Conservation (phyloP, 2,329 filamentous ascomycete genomes). For the Zymoseptoria tritici region DNA sequence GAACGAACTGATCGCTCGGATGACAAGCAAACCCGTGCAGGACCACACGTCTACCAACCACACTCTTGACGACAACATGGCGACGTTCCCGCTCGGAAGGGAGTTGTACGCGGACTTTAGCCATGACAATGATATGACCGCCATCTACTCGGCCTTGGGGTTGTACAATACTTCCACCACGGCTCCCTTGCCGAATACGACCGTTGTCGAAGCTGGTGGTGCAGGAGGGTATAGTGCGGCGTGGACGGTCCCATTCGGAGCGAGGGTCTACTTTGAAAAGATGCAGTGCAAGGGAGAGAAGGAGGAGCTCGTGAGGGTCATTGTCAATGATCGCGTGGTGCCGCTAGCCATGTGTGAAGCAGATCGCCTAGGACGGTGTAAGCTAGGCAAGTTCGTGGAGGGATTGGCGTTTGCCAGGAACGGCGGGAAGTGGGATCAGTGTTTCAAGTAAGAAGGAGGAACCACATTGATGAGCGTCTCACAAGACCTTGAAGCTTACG, state of each 20-base stretch:
- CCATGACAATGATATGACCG: constrained; percentile 82
- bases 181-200: constrained; percentile 38
- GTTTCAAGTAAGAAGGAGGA: constrained; percentile 30
- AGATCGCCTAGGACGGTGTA: constrained; percentile 65
- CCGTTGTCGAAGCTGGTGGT: constrained; percentile 43
- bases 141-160: constrained; percentile 67
- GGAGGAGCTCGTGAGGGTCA: constrained; percentile 67
- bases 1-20: constrained; percentile 77
- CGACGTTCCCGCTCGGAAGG: constrained; percentile 64
- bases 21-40: constrained; percentile 60
- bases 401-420: constrained; percentile 65
- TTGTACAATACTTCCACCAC: constrained; percentile 59
- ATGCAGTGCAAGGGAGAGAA: constrained; percentile 56
- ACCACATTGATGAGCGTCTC: too few species aligned
- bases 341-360: constrained; percentile 62
- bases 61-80: constrained; percentile 60
- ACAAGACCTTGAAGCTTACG: neutral
- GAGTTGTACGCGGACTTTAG: constrained; percentile 81
- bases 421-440: constrained; percentile 67
- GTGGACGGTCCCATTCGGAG: constrained; percentile 76
- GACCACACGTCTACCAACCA: constrained; percentile 71
- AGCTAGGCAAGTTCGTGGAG: constrained; percentile 60
- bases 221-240: constrained; percentile 64
- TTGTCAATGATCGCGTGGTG: constrained; percentile 79
- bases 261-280: constrained; percentile 80